Conservation (phyloP, 108 stramenopile species). For the Nitzschia inconspicua region DNA sequence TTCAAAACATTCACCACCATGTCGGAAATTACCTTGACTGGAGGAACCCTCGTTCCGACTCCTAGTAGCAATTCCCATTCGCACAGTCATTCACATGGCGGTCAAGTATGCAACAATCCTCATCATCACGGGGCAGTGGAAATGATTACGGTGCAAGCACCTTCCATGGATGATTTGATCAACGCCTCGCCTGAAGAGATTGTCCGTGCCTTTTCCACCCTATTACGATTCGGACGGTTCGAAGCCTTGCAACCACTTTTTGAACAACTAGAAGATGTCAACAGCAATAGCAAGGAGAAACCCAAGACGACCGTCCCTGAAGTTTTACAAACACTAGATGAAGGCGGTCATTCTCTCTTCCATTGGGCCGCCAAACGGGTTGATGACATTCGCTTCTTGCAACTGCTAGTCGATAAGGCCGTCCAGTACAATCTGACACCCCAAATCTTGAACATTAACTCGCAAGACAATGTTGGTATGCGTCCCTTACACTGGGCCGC, state of each 20-base stretch:
- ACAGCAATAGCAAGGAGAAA: constrained; percentile 12
- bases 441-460: constrained; percentile 11
- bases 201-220: background rate
- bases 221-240: constrained; percentile 35
- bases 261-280: constrained; percentile 32
- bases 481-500: constrained; percentile 94
- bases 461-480: constrained; percentile 86
- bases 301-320: background rate
- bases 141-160: background rate
- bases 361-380: constrained; percentile 95
- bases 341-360: constrained; percentile 78
- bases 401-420: constrained; percentile 47
- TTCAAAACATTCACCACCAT: constrained; percentile 3
- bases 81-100: constrained; percentile 26
- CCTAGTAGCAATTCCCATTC: constrained; percentile 3
- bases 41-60: constrained; percentile 49
- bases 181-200: constrained; percentile 11
- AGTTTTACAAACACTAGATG: constrained; percentile 43
- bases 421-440: constrained; percentile 20
- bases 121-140: constrained; percentile 11
- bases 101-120: no score
- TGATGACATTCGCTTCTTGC: constrained; percentile 70
- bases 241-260: constrained; percentile 43
- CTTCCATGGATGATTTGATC: background rate
- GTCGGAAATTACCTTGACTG: constrained; percentile 63